Evolutionary conservation across 1,284 basidiomycete genomes (phyloP), one percentile per base, ranked within the genome.

Genomic region (Coriolopsis trogii): DNA sequence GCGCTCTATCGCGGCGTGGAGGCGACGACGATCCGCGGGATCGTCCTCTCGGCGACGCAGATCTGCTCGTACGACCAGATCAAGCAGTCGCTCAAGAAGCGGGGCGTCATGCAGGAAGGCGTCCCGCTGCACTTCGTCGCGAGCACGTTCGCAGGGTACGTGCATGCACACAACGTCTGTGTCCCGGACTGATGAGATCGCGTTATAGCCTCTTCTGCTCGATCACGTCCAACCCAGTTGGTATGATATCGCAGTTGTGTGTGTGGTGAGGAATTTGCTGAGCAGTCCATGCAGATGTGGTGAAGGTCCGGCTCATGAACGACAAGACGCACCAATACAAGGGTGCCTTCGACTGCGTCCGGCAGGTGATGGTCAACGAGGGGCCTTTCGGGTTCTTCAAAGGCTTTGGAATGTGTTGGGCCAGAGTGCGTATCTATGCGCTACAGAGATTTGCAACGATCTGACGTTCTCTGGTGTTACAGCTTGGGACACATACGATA

Each of bases 251-350:
- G 7, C 31, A n/a, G n/a, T n/a, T 12, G n/a, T 1, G 33, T 4
- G 16, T 20, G 0, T 1, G 16, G 9, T 36, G 24, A 6, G 26
- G n/a, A 41, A 20, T 36, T 31, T 20, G 34, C 25, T 29, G 6
- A 31, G 33, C 9, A 23, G 1, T 23, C 30, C 4, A 0, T 23
- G 18, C 37, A 72, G 73, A 74, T 42, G 72, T 74, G 4, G 66
- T 73, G 23, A 74, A 74, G 52, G 72, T 73, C 23, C 67, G 73
- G 6, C 55, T 73, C n/a, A 73, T 73, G 71, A 73, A 72, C 51
- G 73, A 74, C 59, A 72, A 71, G 53, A 62, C 63, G 37, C 65
- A 69, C 25, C 55, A 65, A 51, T 63, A 62, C 52, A 59, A 60
- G 24, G 67, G 69, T 30, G 65, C 68, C 6, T 36, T 65, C 29